phyloP scores from a whole-genome alignment of 1,139 yeast species.

The Nakaseomyces delphensis region DNA sequence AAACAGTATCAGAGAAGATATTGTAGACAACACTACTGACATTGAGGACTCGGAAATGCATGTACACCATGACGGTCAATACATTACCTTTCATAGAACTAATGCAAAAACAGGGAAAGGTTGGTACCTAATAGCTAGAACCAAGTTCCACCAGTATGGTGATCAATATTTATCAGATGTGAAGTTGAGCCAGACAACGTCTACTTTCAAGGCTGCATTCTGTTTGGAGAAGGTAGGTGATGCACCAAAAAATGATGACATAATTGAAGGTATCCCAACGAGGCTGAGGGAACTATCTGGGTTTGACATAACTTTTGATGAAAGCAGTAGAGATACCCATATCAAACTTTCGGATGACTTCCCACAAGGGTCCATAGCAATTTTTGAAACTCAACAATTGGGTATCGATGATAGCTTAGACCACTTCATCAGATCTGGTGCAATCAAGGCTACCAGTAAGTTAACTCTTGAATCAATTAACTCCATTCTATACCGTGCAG shows the following conservation, averaged over 20 bases:
- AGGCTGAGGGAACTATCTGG: constrained; percentile 45
- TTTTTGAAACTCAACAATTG: constrained; percentile 55
- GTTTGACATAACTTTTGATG: constrained; percentile 42
- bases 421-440: constrained; percentile 59
- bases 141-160: constrained; percentile 50
- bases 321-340: constrained; percentile 37
- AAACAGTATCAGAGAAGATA: constrained; percentile 46
- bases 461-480: constrained; percentile 65
- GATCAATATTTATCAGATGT: constrained; percentile 54
- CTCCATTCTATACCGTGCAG: constrained; percentile 66
- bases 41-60: constrained; percentile 80
- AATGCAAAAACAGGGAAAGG: constrained; percentile 83
- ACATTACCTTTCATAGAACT: constrained; percentile 79
- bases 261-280: constrained; percentile 56
- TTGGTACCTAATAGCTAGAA: constrained; percentile 79
- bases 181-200: constrained; percentile 56
- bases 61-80: constrained; percentile 90
- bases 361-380: constrained; percentile 87
- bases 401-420: constrained; percentile 58
- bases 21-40: constrained; percentile 62
- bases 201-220: constrained; percentile 52
- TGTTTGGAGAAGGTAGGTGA: constrained; percentile 49
- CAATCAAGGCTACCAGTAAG: constrained; percentile 57
- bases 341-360: constrained; percentile 52
- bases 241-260: constrained; percentile 33